phyloP scores from a whole-genome alignment of 495 filamentous ascomycete genomes.

The Cercophora samala region DNA sequence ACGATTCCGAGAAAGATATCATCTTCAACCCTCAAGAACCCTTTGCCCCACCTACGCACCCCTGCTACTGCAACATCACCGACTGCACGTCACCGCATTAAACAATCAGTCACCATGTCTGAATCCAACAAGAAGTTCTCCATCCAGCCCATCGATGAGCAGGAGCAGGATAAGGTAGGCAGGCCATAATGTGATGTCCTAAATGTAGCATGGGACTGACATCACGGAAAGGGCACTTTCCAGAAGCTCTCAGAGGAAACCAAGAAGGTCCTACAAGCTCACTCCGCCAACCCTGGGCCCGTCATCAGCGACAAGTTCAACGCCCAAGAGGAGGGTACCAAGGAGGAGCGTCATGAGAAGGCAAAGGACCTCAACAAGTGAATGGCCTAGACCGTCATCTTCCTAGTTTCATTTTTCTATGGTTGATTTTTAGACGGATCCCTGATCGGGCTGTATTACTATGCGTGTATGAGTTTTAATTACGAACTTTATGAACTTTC shows the following conservation, averaged over 20 bases:
- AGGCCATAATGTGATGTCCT: not conserved
- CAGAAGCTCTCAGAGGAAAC: slow-evolving; percentile 27
- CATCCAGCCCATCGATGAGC: slow-evolving; percentile 4
- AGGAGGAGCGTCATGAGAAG: slow-evolving; percentile 63
- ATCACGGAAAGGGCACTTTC: slow-evolving; percentile 19
- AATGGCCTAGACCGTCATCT: slow-evolving; percentile 6
- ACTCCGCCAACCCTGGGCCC: slow-evolving; percentile 50
- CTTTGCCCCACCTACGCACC: slow-evolving; percentile 2
- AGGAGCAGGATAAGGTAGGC: slow-evolving; percentile 5
- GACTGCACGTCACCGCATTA: not conserved
- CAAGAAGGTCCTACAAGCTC: slow-evolving; percentile 39
- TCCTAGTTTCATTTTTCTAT: not conserved
- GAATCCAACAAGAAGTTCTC: slow-evolving; percentile 4
- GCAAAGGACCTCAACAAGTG: slow-evolving; percentile 64
- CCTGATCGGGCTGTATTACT: not conserved
- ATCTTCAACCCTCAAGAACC: not conserved
- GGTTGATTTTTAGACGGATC: not conserved
- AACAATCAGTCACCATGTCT: not conserved
- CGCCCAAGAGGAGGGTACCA: slow-evolving; percentile 53
- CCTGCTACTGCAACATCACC: not conserved
- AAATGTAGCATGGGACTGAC: not conserved
- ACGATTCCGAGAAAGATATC: not conserved
- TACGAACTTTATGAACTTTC: not conserved
- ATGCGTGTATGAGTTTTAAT: not conserved
- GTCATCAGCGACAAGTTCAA: slow-evolving; percentile 47